phyloP scores from a whole-genome alignment of 192 early-diverging fungal species.

The Radiomyces spectabilis region DNA sequence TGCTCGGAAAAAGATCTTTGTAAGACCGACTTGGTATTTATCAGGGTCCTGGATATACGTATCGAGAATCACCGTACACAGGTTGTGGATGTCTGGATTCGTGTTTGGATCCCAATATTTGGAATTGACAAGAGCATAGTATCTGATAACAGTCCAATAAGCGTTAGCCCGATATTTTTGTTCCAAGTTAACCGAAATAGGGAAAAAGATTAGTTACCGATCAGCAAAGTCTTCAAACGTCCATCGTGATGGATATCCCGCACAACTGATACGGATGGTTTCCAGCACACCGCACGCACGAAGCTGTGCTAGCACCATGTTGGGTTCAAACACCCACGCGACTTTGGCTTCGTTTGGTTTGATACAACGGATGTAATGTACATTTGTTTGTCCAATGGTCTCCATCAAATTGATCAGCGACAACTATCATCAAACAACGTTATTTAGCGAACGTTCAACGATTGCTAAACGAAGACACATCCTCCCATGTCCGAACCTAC shows the following conservation, averaged over 20 bases:
- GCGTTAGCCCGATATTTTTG: too few species aligned
- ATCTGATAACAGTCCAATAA: too few species aligned
- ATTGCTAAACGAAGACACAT: too few species aligned
- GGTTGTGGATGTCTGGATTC: conserved; percentile 42
- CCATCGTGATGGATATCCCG: conserved; percentile 91
- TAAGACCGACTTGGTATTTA: conserved; percentile 88
- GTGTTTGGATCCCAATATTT: conserved; percentile 37
- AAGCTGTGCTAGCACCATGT: conserved; percentile 89
- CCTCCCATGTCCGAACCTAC: too few species aligned
- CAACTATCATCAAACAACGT: conserved; percentile 17
- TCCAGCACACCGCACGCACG: conserved; percentile 98
- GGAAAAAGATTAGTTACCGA: too few species aligned
- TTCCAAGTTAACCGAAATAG: too few species aligned
- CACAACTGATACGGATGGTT: conserved; percentile 97
- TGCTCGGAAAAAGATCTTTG: conserved; percentile 98
- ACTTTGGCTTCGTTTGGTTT: conserved; percentile 95
- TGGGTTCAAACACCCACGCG: conserved; percentile 89
- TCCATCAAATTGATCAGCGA: conserved; percentile 93
- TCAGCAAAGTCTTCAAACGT: conserved; percentile 89
- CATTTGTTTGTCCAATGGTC: conserved; percentile 87
- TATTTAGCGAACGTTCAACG: too few species aligned
- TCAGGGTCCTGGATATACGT: conserved; percentile 69
- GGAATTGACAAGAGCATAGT: conserved; percentile 53
- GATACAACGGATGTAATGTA: conserved; percentile 98
- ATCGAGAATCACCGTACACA: conserved; percentile 55